phyloP scores from a whole-genome alignment of 1,139 yeast species.

The Taphrina communis region DNA sequence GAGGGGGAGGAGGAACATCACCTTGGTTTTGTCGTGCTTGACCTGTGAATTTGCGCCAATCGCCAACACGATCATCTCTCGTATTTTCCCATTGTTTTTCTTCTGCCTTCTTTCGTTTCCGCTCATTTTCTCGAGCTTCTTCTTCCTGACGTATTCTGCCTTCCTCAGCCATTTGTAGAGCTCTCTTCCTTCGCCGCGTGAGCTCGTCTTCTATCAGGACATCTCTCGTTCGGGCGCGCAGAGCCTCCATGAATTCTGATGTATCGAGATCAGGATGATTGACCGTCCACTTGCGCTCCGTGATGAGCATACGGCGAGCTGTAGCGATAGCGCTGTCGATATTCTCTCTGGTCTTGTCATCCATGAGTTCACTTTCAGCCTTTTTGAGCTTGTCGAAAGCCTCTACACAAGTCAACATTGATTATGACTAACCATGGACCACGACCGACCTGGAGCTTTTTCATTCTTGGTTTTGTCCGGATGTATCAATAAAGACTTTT shows the following conservation, averaged over 20 bases:
- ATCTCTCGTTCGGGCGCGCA: conserved; percentile 56
- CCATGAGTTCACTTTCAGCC: conserved; percentile 53
- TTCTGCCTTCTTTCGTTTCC: conserved; percentile 54
- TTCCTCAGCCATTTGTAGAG: conserved; percentile 54
- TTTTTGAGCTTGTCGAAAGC: conserved; percentile 63
- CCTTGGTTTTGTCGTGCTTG: conserved; percentile 53
- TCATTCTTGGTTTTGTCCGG: conserved; percentile 67
- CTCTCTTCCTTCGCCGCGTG: conserved; percentile 53
- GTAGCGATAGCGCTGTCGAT: conserved; percentile 57
- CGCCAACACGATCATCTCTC: conserved; percentile 64
- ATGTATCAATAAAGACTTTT: conserved; percentile 68
- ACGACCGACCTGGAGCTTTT: conserved; percentile 30
- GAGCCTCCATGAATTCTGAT: conserved; percentile 53
- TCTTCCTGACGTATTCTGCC: conserved; percentile 54
- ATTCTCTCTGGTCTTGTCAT: conserved; percentile 50
- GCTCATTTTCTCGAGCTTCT: conserved; percentile 51
- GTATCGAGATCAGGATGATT: conserved; percentile 54
- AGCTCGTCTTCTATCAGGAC: conserved; percentile 57
- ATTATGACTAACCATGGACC: not conserved
- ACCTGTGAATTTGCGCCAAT: conserved; percentile 64
- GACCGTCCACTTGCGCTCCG: conserved; percentile 56
- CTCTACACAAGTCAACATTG: conserved; percentile 51
- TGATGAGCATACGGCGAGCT: conserved; percentile 55
- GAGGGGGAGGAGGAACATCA: conserved; percentile 36
- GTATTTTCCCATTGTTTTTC: conserved; percentile 67